These are phyloP conservation scores for Kodamaea laetipori DNA, from an alignment of 805 yeast species.

Conservation along the genomic window DNA sequence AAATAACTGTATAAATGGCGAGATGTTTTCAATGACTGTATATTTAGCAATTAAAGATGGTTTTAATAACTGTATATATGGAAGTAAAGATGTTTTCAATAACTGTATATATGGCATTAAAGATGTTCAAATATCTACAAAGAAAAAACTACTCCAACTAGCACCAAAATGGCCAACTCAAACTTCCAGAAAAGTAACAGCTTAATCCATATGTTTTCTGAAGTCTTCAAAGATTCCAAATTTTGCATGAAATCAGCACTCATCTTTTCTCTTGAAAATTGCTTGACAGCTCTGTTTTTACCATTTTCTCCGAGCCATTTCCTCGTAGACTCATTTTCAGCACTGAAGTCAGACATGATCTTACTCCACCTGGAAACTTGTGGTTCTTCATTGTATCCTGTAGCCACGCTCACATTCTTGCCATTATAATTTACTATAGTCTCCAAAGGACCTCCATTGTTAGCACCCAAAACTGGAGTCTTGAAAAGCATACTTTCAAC, in stretches of 20 bases:
- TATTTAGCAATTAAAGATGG: too few species aligned
- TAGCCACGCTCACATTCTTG: constrained; percentile 39
- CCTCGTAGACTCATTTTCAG: constrained; percentile 23
- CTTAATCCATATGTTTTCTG: constrained; percentile 6
- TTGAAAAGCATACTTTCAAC: constrained; percentile 88
- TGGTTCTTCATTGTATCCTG: constrained; percentile 63
- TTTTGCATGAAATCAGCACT: constrained; percentile 31
- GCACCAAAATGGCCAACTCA: constrained; percentile 10
- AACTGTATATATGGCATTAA: not conserved
- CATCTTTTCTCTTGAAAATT: constrained; percentile 51
- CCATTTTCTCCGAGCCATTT: constrained; percentile 39
- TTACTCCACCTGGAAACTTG: constrained; percentile 56
- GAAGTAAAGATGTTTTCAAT: constrained; percentile 29
- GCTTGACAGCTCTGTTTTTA: constrained; percentile 33
- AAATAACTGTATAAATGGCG: too few species aligned
- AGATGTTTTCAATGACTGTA: too few species aligned
- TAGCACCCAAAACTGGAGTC: constrained; percentile 81
- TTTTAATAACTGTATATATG: too few species aligned
- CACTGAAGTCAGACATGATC: constrained; percentile 43
- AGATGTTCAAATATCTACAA: too few species aligned
- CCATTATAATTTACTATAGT: constrained; percentile 50
- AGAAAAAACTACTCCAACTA: constrained; percentile 4
- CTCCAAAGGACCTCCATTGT: constrained; percentile 93
- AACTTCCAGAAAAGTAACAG: constrained; percentile 15
- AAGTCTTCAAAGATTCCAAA: constrained; percentile 7